Evolutionary conservation across 2,329 filamentous ascomycete species (phyloP).

Genomic region (Microthyrium microscopicum): DNA sequence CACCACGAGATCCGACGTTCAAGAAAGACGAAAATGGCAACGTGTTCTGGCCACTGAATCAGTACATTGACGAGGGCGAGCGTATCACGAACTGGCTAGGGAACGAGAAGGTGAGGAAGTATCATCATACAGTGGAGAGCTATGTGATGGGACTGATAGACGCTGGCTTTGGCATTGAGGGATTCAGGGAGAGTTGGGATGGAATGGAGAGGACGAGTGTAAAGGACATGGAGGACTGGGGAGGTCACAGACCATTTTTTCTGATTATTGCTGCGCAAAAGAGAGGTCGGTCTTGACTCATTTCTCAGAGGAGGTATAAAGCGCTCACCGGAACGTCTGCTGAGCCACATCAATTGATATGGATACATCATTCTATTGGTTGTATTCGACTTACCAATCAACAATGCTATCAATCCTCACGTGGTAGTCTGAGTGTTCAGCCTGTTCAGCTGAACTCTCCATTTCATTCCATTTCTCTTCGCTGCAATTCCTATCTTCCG

Average conservation of each 20-base stretch:
- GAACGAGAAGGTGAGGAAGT: not conserved
- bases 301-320: no score
- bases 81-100: not conserved
- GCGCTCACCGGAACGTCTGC: no score
- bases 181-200: not conserved
- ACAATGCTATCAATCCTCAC: no score
- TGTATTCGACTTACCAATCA: no score
- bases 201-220: not conserved
- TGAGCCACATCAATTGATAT: no score
- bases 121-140: not conserved
- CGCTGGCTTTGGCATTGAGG: not conserved
- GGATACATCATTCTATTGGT: no score
- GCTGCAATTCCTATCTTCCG: no score
- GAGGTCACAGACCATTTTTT: not conserved
- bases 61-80: not conserved
- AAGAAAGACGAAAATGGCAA: not conserved
- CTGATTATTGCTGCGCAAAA: not conserved
- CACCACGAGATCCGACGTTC: not conserved
- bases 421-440: no score
- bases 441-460: no score
- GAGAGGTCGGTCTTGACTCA: no score
- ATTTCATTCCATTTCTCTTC: no score
- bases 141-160: not conserved
- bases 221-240: not conserved
- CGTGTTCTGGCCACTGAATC: conserved; percentile 1